A percentile compares a stretch with the other conserved stretches of the same genome.
phyloP scores from a whole-genome alignment of 805 yeast genomes.

The Kodamaea sagamina region DNA sequence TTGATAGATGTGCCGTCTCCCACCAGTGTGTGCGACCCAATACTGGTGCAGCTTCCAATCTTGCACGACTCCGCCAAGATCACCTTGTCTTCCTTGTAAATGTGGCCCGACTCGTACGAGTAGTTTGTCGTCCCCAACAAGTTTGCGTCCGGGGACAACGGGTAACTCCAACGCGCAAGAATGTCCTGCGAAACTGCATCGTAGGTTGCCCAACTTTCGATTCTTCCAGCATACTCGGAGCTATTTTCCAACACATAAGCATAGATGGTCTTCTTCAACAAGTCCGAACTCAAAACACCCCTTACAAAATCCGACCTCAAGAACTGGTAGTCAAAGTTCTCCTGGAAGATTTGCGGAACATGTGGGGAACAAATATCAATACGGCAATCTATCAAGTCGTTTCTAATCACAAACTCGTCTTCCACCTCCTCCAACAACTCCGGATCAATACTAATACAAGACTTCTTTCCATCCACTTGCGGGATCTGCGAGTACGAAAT shows the following conservation, averaged over 20 bases:
- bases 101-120: constrained; percentile 77
- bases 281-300: constrained; percentile 88
- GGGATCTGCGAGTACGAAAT: constrained; percentile 82
- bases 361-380: constrained; percentile 94
- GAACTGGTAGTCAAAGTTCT: constrained; percentile 91
- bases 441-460: constrained; percentile 65
- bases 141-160: constrained; percentile 86
- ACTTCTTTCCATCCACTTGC: constrained; percentile 41
- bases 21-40: constrained; percentile 74
- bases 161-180: constrained; percentile 89
- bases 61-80: constrained; percentile 91
- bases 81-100: constrained; percentile 88
- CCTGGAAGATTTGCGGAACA: constrained; percentile 94
- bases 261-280: constrained; percentile 86
- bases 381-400: constrained; percentile 94
- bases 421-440: constrained; percentile 77
- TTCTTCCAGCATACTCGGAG: constrained; percentile 85
- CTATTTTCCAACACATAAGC: constrained; percentile 73
- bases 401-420: constrained; percentile 73
- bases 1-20: constrained; percentile 71
- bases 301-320: constrained; percentile 84
- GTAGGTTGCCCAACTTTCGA: constrained; percentile 92
- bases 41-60: constrained; percentile 75
- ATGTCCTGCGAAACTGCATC: constrained; percentile 89
- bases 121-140: constrained; percentile 70